These are phyloP conservation scores for Naganishia cerealis DNA, from an alignment of 1,284 basidiomycete genomes.

Conservation along the genomic window DNA sequence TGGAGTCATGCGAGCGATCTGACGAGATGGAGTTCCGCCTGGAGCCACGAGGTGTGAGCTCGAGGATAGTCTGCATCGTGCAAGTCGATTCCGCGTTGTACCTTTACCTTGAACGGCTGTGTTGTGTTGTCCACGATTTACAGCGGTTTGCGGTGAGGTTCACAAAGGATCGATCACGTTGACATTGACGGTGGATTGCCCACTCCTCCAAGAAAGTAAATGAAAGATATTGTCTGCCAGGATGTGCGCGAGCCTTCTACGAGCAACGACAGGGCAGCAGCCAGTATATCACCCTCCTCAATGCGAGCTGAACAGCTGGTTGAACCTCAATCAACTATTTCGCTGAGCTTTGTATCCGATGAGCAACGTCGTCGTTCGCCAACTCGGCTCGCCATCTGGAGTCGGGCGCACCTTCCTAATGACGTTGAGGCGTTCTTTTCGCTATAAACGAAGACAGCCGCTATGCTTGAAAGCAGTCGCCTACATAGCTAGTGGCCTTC, in stretches of 20 bases:
- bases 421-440: not conserved
- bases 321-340: constrained; percentile 1
- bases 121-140: not conserved
- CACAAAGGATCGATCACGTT: constrained; percentile 1
- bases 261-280: not conserved
- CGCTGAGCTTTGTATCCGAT: not conserved
- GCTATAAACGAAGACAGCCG: too few relatives aligned
- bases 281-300: not conserved
- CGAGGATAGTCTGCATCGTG: constrained; percentile 17
- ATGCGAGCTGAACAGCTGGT: not conserved
- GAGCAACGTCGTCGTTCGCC: not conserved
- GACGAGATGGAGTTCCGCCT: constrained; percentile 8
- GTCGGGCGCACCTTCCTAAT: not conserved
- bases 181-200: not conserved
- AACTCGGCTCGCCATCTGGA: not conserved
- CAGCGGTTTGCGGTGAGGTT: not conserved
- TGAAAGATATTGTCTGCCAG: not conserved
- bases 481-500: too few relatives aligned
- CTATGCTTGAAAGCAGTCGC: too few relatives aligned
- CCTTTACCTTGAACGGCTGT: not conserved
- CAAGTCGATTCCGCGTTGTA: not conserved
- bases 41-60: constrained; percentile 8
- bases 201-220: not conserved
- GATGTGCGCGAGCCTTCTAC: not conserved
- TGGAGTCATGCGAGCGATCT: not conserved